Evolutionary conservation across 495 filamentous ascomycete genomes (phyloP).

Genomic region (Penicillium angulare): DNA sequence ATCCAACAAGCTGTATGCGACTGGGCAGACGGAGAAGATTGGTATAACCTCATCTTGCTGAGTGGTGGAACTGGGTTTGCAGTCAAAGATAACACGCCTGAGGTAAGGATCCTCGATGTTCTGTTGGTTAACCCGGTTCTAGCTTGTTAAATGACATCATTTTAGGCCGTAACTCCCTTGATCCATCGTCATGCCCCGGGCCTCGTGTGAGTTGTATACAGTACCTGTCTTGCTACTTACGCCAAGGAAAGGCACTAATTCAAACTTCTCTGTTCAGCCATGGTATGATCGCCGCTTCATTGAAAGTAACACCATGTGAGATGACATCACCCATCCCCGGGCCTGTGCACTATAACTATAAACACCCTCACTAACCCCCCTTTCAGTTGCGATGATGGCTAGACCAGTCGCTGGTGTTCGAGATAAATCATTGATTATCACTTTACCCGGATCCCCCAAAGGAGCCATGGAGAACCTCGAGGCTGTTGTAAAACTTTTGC

Average conservation of each 20-base stretch:
- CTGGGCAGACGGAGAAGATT: constrained; percentile 63
- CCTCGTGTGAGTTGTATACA: constrained; percentile 61
- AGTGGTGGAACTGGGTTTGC: constrained; percentile 96
- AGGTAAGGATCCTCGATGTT: constrained; percentile 51
- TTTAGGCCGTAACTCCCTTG: constrained; percentile 73
- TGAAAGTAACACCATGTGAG: constrained; percentile 86
- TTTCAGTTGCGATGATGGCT: constrained; percentile 91
- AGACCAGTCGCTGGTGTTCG: constrained; percentile 89
- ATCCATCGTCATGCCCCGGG: constrained; percentile 87
- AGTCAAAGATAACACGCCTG: constrained; percentile 81
- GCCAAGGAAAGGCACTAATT: constrained; percentile 16
- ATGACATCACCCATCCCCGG: constrained; percentile 17
- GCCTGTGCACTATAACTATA: constrained; percentile 12
- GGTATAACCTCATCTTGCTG: constrained; percentile 74
- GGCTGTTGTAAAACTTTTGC: constrained; percentile 81
- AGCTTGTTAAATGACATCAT: constrained; percentile 21
- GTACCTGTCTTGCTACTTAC: background rate
- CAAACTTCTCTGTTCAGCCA: constrained; percentile 55
- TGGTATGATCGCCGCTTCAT: constrained; percentile 86
- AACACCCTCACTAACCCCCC: constrained; percentile 16
- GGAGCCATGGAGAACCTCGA: constrained; percentile 96
- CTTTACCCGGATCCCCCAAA: constrained; percentile 92
- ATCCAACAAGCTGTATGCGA: constrained; percentile 70
- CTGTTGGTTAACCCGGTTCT: constrained; percentile 4
- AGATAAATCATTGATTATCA: constrained; percentile 80